A percentile compares a stretch with the other conserved stretches of the same genome.
phyloP scores from a whole-genome alignment of 1,284 basidiomycete genomes.

The Trichosporon faecale region DNA sequence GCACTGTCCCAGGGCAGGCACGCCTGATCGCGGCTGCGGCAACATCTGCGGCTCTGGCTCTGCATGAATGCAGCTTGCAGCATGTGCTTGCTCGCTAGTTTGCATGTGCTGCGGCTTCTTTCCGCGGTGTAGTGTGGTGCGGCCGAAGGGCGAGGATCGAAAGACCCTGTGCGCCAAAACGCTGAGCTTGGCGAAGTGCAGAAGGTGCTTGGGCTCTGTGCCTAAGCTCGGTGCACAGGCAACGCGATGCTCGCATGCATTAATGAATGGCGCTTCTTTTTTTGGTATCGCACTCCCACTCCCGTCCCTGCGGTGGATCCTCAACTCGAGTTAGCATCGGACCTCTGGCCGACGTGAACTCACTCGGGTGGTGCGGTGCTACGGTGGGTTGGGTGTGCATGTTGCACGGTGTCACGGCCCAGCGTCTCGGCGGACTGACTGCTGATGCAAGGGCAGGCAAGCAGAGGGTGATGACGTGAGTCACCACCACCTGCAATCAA shows the following conservation, averaged over 20 bases:
- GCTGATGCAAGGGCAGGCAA: too few species aligned
- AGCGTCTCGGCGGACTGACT: background rate
- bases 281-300: background rate
- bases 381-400: background rate
- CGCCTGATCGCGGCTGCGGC: background rate
- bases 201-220: background rate
- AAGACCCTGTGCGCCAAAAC: conserved; percentile 7
- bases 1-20: background rate
- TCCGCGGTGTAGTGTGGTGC: background rate
- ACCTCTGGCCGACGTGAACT: background rate
- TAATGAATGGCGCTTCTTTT: background rate
- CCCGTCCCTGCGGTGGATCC: background rate
- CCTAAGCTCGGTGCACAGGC: background rate
- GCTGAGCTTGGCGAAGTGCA: background rate
- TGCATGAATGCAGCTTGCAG: background rate
- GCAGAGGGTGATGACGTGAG: background rate
- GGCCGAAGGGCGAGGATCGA: background rate
- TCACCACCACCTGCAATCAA: background rate
- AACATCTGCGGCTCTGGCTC: background rate
- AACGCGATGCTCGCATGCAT: background rate
- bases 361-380: background rate
- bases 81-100: background rate
- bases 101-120: conserved; percentile 7
- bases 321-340: background rate
- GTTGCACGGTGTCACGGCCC: background rate